Base-by-base conservation (phyloP, 2,329 filamentous ascomycete genomes). In the Nigrograna mackinnonii region DNA sequence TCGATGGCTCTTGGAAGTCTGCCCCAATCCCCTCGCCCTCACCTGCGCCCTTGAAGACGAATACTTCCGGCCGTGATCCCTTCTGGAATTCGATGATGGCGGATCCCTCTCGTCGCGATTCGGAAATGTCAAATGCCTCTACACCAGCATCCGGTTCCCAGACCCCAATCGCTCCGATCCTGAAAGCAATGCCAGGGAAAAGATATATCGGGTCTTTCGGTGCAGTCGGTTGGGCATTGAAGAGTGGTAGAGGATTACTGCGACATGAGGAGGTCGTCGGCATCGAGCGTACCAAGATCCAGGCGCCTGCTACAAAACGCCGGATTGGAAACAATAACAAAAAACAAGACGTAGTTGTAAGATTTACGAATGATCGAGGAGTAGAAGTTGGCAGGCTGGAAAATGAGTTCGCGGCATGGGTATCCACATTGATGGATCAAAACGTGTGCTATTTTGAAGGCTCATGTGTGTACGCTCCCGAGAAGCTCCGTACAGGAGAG, bases 131-230 rank as follows among this genome's bases (percentile, higher is more conserved):
- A 5, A 49, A 44, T 20, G 38, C 51, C 3, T 55, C 59, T 13
- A 59, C 58, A 4, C 54, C 52, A 12, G 51, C 35, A 19, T 62
- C 62, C 0, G 50, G 43, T 20, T 22, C 47, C 6, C 54, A 49
- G 6, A 57, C 53, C 1, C 58, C 56, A 5, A 45, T 48, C 22
- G 43, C 38, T 16, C 44, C 51, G 5, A 39, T 49, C 11, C 41
- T 68, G 13, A 58, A 58, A 20, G 57, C 57, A 4, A 80, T 78
- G 74, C 84, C 84, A 0, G 57, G 70, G 2, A 77, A 75, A 53
- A 74, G 94, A 58, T 99, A 97, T 58, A 81, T 97, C 47, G 94
- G 94, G 14, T 89, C 91, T 0, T 94, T 97, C 68, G 94, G 94
- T 6, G 91, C 89, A 4, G 89, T 87, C 40, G 94, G 86, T 4